Percentiles rank a stretch among this genome's conserved stretches.
phyloP scores from a whole-genome alignment of 2,329 filamentous ascomycete genomes.

The Fusarium torulosum region DNA sequence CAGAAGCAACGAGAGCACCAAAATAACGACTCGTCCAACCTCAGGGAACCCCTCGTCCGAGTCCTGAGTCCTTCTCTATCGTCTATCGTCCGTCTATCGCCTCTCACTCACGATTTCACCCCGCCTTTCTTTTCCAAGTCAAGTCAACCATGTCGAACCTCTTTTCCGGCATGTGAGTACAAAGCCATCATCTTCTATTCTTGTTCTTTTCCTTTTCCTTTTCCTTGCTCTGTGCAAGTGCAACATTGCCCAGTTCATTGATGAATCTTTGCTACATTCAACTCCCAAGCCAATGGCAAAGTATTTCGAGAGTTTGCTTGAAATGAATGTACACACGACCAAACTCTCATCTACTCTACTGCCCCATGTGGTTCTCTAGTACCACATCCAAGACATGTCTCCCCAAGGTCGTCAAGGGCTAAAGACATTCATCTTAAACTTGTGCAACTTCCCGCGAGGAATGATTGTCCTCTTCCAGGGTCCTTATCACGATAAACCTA shows the following conservation, averaged over 20 bases:
- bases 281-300: slow-evolving; percentile 12
- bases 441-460: slow-evolving; percentile 1
- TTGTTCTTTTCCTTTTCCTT: neutral
- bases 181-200: slow-evolving; percentile 16
- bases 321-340: slow-evolving; percentile 15
- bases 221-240: slow-evolving; percentile 20
- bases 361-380: slow-evolving; percentile 36
- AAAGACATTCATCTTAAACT: slow-evolving; percentile 12
- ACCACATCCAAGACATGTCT: slow-evolving; percentile 41
- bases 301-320: slow-evolving; percentile 4
- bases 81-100: slow-evolving; percentile 38
- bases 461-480: neutral
- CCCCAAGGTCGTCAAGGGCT: slow-evolving; percentile 14
- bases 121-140: slow-evolving; percentile 32
- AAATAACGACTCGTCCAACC: slow-evolving; percentile 9
- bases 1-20: neutral
- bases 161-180: slow-evolving; percentile 72
- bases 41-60: slow-evolving; percentile 20
- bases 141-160: slow-evolving; percentile 67
- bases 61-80: slow-evolving; percentile 35
- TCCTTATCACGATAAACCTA: slow-evolving; percentile 4
- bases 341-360: slow-evolving; percentile 12
- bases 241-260: slow-evolving; percentile 18
- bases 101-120: slow-evolving; percentile 45
- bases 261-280: slow-evolving; percentile 16